Percentiles rank a stretch among this genome's conserved stretches.
These are phyloP conservation scores for Yarrowia sp. DNA, from an alignment of 805 yeast species.

Conservation along the genomic window DNA sequence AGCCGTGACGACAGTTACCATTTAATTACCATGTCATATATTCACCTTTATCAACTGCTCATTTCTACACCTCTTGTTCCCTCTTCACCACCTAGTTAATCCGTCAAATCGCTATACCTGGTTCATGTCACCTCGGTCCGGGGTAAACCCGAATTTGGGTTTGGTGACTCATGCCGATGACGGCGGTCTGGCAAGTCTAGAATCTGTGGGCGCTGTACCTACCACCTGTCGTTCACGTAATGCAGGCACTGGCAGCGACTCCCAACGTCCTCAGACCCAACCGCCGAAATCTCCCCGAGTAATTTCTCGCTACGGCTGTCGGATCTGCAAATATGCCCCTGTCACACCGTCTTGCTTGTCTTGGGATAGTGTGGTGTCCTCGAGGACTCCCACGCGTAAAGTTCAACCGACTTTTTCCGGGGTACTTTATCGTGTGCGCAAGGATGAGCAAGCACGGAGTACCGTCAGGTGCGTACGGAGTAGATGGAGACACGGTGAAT, in stretches of 20 bases:
- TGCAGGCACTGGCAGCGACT: no score
- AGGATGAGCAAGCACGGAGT: no score
- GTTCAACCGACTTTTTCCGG: constrained; percentile 39
- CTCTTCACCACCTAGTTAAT: neutral
- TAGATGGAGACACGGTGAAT: neutral
- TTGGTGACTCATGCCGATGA: constrained; percentile 38
- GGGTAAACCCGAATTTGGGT: constrained; percentile 37
- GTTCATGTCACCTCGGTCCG: constrained; percentile 39
- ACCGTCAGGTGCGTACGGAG: no score
- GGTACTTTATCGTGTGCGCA: constrained; percentile 26
- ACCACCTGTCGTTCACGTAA: no score
- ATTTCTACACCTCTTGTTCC: no score
- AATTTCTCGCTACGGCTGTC: neutral
- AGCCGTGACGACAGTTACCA: no score
- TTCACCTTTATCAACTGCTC: no score
- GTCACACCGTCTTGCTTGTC: no score
- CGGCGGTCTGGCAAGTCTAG: neutral
- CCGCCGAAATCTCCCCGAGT: neutral
- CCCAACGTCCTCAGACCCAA: no score
- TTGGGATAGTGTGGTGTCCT: no score
- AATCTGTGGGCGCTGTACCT: no score
- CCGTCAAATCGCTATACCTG: neutral
- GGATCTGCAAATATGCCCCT: constrained; percentile 6
- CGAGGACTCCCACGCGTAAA: neutral
- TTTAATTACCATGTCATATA: neutral